A percentile compares a stretch with the other conserved stretches of the same genome.
Evolutionary conservation across 2,329 filamentous ascomycete genomes (phyloP).

Genomic region (Microascus cirrosus): DNA sequence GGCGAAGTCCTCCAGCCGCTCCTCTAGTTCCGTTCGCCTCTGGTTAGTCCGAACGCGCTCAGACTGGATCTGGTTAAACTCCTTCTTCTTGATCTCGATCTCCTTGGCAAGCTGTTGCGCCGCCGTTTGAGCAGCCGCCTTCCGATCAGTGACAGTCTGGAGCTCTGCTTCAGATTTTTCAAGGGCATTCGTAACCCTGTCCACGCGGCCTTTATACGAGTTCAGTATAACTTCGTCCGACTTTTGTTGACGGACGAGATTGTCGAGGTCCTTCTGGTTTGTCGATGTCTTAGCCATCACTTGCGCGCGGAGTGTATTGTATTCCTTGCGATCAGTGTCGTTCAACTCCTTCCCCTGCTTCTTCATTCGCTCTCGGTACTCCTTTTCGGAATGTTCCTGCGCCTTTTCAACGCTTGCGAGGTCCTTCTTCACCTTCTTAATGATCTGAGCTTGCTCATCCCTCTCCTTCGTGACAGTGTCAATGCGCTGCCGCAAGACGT

Average conservation of each 20-base stretch:
- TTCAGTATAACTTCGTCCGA: slow-evolving; percentile 86
- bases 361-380: slow-evolving; percentile 76
- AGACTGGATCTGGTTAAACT: slow-evolving; percentile 75
- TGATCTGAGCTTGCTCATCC: slow-evolving; percentile 55
- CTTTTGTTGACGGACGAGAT: slow-evolving; percentile 78
- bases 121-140: slow-evolving; percentile 46
- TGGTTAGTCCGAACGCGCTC: slow-evolving; percentile 73
- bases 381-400: slow-evolving; percentile 74
- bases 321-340: slow-evolving; percentile 79
- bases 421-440: slow-evolving; percentile 69
- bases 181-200: slow-evolving; percentile 61
- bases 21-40: slow-evolving; percentile 77
- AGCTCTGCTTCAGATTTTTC: slow-evolving; percentile 66
- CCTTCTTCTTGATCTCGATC: slow-evolving; percentile 82
- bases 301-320: slow-evolving; percentile 72
- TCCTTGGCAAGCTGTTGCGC: slow-evolving; percentile 62
- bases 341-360: slow-evolving; percentile 80
- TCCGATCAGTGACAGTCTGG: slow-evolving; percentile 56
- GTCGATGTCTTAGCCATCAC: slow-evolving; percentile 72
- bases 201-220: slow-evolving; percentile 79
- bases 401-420: slow-evolving; percentile 80
- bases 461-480: slow-evolving; percentile 65
- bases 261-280: slow-evolving; percentile 74
- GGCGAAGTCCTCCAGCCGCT: slow-evolving; percentile 75
- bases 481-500: slow-evolving; percentile 56